Evolutionary conservation across 306 rosid genomes (phyloP).

Genomic region (apple (Malus domestica)): DNA sequence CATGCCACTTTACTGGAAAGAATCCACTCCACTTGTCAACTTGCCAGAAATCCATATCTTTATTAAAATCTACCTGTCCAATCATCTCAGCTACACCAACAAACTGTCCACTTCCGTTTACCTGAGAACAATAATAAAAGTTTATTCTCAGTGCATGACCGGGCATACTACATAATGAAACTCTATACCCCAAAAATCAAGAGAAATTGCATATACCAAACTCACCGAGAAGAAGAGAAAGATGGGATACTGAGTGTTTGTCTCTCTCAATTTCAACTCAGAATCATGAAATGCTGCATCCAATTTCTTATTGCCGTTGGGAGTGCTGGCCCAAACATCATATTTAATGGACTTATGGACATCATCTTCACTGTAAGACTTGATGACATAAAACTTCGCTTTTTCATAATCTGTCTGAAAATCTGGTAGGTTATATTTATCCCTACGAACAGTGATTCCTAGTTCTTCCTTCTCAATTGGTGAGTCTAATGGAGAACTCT

Average conservation of each 20-base stretch:
- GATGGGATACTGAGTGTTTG: constrained; percentile 44
- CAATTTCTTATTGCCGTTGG: constrained; percentile 63
- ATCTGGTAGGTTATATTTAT: constrained; percentile 51
- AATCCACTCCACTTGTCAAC: constrained; percentile 67
- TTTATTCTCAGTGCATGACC: not conserved
- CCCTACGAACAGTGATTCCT: constrained; percentile 29
- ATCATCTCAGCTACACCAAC: constrained; percentile 81
- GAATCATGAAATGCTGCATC: constrained; percentile 53
- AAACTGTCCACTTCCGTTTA: constrained; percentile 79
- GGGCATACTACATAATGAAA: not conserved
- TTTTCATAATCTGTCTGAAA: constrained; percentile 46
- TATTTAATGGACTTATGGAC: constrained; percentile 70
- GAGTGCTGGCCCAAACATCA: constrained; percentile 85
- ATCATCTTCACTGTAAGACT: constrained; percentile 88
- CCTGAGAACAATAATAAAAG: constrained; percentile 31
- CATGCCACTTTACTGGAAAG: constrained; percentile 81
- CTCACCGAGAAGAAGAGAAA: constrained; percentile 91
- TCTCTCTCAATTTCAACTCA: constrained; percentile 42
- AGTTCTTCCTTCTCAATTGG: constrained; percentile 38
- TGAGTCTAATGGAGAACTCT: constrained; percentile 23
- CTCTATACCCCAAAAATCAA: not conserved
- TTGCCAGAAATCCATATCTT: constrained; percentile 81
- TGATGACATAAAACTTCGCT: constrained; percentile 69
- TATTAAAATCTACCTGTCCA: constrained; percentile 65
- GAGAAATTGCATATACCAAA: not conserved